These are phyloP conservation scores for Colletotrichum sojae DNA, from an alignment of 2,329 filamentous ascomycete species.

Conservation along the genomic window DNA sequence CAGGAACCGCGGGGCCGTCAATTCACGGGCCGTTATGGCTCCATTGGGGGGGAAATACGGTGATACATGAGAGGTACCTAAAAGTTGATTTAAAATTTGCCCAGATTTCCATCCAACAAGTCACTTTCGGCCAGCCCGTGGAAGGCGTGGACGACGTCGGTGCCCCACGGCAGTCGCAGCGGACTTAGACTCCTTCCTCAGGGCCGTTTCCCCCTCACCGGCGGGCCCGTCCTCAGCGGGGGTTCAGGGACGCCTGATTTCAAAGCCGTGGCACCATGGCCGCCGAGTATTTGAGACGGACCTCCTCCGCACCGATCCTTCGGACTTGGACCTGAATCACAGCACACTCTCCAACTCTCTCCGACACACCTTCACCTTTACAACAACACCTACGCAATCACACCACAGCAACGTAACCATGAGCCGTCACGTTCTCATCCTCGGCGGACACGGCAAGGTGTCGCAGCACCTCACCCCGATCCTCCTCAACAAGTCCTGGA, in stretches of 20 bases:
- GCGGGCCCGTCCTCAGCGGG: neutral
- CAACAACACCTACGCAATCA: neutral
- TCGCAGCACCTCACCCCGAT: constrained; percentile 82
- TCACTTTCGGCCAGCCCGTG: neutral
- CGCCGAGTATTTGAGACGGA: constrained; percentile 3
- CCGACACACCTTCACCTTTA: neutral
- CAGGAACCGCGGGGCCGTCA: neutral
- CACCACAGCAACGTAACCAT: constrained; percentile 40
- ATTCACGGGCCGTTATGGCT: neutral
- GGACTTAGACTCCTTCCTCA: neutral
- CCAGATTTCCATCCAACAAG: neutral
- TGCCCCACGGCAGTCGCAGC: neutral
- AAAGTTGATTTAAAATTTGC: neutral
- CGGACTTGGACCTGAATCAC: neutral
- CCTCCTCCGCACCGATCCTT: constrained; percentile 2
- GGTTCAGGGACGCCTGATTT: constrained; percentile 8
- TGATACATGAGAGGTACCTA: too few species aligned
- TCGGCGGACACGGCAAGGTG: constrained; percentile 87
- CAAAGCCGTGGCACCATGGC: constrained; percentile 22
- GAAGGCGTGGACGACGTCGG: neutral
- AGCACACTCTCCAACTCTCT: neutral
- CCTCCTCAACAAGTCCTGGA: constrained; percentile 81
- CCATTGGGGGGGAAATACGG: too few species aligned
- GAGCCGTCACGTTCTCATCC: constrained; percentile 73
- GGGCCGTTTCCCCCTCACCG: neutral